Evolutionary conservation across 129 eudicot species (phyloP).

Genomic region (Ambrosia artemisiifolia): DNA sequence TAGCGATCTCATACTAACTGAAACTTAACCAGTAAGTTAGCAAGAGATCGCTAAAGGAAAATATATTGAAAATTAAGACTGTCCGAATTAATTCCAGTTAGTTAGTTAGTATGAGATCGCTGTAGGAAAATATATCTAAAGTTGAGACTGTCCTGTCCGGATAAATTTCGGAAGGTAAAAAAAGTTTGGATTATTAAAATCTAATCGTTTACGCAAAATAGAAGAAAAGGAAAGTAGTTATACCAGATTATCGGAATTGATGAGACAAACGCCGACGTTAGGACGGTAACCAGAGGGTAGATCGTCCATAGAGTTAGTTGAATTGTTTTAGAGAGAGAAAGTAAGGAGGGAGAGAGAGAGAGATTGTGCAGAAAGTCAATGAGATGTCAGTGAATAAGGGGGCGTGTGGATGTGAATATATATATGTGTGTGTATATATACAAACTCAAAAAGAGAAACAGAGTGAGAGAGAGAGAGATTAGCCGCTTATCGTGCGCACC

Average conservation of each 20-base stretch:
- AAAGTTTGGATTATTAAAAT: too few species aligned
- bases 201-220: too few species aligned
- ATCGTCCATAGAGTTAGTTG: slow-evolving; percentile 54
- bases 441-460: background rate
- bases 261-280: slow-evolving; percentile 93
- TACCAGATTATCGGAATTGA: slow-evolving; percentile 80
- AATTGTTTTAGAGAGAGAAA: slow-evolving; percentile 32
- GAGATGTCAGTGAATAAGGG: slow-evolving; percentile 14
- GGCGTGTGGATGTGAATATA: slow-evolving; percentile 32
- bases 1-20: too few species aligned
- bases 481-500: slow-evolving; percentile 51
- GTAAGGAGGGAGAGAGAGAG: slow-evolving; percentile 25
- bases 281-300: slow-evolving; percentile 96
- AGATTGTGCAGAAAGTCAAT: slow-evolving; percentile 42
- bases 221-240: too few species aligned
- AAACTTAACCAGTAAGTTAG: too few species aligned
- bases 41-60: too few species aligned
- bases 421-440: slow-evolving; percentile 28
- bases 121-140: too few species aligned
- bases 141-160: too few species aligned
- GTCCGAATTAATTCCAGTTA: too few species aligned
- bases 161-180: too few species aligned
- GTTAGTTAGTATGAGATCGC: too few species aligned
- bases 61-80: too few species aligned
- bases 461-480: slow-evolving; percentile 3